Conservation (phyloP, 495 filamentous ascomycete species). For the Endocarpon pusillum region DNA sequence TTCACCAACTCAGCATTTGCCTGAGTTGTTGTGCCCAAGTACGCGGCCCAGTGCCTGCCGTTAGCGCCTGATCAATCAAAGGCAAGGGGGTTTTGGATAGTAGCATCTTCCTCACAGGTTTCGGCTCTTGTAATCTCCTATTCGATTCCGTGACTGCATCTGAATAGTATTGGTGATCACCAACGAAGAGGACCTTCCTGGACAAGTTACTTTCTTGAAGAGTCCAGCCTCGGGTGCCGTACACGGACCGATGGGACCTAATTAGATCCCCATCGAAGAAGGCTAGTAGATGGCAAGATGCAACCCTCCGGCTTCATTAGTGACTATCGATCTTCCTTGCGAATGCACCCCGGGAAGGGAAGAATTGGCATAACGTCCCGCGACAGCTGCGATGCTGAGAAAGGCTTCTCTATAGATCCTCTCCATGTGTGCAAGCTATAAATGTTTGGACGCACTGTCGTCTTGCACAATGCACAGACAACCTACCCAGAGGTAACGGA, state of each 20-base stretch:
- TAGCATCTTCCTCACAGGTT: background rate
- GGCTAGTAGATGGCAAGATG: too few species aligned
- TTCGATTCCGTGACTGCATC: background rate
- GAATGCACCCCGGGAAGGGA: too few species aligned
- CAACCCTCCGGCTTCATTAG: too few species aligned
- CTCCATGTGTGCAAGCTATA: background rate
- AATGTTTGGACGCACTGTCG: background rate
- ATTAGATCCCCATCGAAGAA: too few species aligned
- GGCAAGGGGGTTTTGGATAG: background rate
- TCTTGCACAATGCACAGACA: background rate
- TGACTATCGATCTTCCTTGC: too few species aligned
- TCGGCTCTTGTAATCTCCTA: background rate
- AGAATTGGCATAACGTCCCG: too few species aligned
- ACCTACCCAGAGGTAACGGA: background rate
- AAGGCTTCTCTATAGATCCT: background rate
- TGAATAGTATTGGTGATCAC: slow-evolving; percentile 1
- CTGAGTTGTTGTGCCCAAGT: background rate
- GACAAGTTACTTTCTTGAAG: slow-evolving; percentile 1
- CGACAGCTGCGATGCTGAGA: too few species aligned
- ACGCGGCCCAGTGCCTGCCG: background rate
- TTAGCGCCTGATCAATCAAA: background rate
- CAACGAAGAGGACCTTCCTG: background rate
- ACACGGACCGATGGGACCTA: too few species aligned
- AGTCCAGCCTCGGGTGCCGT: slow-evolving; percentile 1
- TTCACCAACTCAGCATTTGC: slow-evolving; percentile 1